phyloP scores from a whole-genome alignment of 176 grass and related monocot genomes.

The Aegilops tauschii region DNA sequence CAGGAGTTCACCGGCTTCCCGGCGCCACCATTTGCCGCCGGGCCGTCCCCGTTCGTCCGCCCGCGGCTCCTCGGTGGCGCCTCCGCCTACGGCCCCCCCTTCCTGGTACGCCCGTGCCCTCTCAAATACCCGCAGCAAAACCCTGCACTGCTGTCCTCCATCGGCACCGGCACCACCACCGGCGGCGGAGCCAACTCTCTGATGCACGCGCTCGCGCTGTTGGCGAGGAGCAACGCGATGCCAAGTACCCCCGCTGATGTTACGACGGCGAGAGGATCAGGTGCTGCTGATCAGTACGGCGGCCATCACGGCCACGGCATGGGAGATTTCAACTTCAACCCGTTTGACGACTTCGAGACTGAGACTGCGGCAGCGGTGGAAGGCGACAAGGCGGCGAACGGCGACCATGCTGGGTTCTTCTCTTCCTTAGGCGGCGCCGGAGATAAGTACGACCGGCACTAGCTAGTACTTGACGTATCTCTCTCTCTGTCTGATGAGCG shows the following conservation, averaged over 20 bases:
- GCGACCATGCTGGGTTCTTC: conserved; percentile 42
- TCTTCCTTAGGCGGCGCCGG: conserved; percentile 34
- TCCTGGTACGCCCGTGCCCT: conserved; percentile 39
- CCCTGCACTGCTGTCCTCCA: conserved; percentile 9
- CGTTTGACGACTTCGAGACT: conserved; percentile 48
- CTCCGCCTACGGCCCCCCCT: conserved; percentile 18
- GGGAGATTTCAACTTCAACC: conserved; percentile 60
- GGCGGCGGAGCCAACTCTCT: conserved; percentile 14
- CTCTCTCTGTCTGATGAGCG: conserved; percentile 1
- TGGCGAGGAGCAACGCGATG: conserved; percentile 42
- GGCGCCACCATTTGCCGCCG: conserved; percentile 55
- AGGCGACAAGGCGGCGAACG: conserved; percentile 21
- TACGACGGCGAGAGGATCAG: conserved; percentile 12
- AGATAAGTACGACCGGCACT: conserved; percentile 45
- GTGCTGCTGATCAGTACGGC: neutral
- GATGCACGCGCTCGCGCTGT: conserved; percentile 46
- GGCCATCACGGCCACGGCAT: conserved; percentile 16
- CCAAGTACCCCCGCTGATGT: neutral
- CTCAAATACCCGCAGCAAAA: conserved; percentile 38
- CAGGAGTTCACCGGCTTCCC: conserved; percentile 99
- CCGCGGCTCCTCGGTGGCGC: conserved; percentile 37
- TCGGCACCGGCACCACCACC: conserved; percentile 25
- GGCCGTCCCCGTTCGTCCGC: conserved; percentile 43
- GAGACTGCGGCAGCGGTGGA: neutral
- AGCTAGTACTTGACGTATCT: conserved; percentile 8